Evolutionary conservation across 1,139 yeast species (phyloP).

Genomic region (Zygoascus sp.): DNA sequence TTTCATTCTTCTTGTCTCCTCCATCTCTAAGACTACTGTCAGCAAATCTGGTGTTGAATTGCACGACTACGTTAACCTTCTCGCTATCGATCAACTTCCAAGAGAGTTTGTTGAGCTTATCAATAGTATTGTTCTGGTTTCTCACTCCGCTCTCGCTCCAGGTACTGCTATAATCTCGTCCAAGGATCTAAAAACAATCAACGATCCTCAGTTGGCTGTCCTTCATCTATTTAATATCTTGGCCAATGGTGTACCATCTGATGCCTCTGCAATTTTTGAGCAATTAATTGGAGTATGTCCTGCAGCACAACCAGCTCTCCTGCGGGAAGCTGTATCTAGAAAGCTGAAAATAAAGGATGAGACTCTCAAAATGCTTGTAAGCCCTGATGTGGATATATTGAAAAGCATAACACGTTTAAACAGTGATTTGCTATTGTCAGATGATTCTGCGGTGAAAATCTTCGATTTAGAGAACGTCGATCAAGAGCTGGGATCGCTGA

Average conservation of each 20-base stretch:
- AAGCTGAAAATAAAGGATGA: slow-evolving; percentile 6
- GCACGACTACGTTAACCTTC: not conserved
- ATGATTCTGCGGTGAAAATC: slow-evolving; percentile 1
- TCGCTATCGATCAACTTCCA: not conserved
- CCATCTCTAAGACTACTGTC: not conserved
- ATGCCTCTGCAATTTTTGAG: not conserved
- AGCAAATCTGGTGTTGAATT: not conserved
- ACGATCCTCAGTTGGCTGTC: not conserved
- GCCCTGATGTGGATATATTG: not conserved
- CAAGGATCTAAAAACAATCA: not conserved
- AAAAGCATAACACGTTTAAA: slow-evolving; percentile 1
- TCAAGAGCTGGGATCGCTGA: slow-evolving; percentile 3
- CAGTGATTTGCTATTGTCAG: not conserved
- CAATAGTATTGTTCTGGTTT: not conserved
- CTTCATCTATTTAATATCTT: not conserved
- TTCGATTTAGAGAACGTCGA: slow-evolving; percentile 3
- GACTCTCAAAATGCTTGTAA: not conserved
- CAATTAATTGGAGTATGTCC: slow-evolving; percentile 1
- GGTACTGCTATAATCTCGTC: not conserved
- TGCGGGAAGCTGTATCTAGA: not conserved
- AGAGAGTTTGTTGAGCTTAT: not conserved
- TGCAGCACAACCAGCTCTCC: not conserved
- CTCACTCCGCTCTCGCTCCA: not conserved
- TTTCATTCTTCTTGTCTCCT: slow-evolving; percentile 1
- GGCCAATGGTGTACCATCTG: not conserved